Evolutionary conservation across 2,329 filamentous ascomycete species (phyloP).

Genomic region (Cladophialophora chaetospira): DNA sequence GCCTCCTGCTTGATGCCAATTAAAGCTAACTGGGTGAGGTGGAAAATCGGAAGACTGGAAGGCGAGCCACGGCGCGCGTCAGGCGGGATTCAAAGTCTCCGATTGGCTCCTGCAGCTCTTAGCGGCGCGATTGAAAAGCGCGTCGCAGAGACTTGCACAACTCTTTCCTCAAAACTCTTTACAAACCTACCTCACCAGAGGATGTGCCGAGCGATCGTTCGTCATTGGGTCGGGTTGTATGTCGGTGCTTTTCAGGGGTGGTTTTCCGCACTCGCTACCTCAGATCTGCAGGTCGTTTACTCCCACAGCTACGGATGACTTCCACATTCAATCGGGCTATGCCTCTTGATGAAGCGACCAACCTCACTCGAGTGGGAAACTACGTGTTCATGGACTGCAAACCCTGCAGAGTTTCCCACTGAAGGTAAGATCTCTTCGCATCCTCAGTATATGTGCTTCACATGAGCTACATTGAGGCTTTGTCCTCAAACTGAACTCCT

Average conservation of each 20-base stretch:
- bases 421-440: too few species aligned
- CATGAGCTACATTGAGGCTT: too few species aligned
- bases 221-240: background rate
- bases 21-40: background rate
- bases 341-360: too few species aligned
- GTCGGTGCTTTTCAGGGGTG: background rate
- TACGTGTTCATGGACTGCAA: too few species aligned
- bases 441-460: background rate
- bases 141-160: background rate
- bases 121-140: conserved; percentile 1
- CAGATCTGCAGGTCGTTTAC: background rate
- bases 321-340: too few species aligned
- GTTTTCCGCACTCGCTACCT: background rate
- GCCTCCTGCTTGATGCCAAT: background rate
- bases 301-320: too few species aligned
- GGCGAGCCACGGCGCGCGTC: too few species aligned
- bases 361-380: too few species aligned
- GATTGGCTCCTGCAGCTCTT: conserved; percentile 6
- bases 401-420: too few species aligned
- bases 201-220: background rate
- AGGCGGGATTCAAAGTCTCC: background rate
- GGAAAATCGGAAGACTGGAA: background rate
- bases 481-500: too few species aligned
- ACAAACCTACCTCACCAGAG: background rate
- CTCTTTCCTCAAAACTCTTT: too few species aligned